These are phyloP conservation scores for Ramularia collo-cygni DNA, from an alignment of 2,329 filamentous ascomycete species.

Conservation along the genomic window DNA sequence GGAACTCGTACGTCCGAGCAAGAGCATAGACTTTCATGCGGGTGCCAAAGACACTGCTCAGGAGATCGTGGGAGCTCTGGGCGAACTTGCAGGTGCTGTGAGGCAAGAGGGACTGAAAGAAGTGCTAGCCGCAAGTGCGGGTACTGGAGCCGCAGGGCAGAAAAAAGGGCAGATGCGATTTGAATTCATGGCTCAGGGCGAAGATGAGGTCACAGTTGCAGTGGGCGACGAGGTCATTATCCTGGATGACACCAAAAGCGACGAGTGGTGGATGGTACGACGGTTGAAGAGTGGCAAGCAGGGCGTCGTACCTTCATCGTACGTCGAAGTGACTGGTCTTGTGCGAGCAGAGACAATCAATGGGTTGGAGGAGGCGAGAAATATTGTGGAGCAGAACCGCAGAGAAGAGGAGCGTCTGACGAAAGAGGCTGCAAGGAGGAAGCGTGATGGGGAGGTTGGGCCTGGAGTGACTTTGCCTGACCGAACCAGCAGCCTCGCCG, in stretches of 20 bases:
- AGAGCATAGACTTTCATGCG: conserved; percentile 93
- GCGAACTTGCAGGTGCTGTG: conserved; percentile 80
- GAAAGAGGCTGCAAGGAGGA: conserved; percentile 67
- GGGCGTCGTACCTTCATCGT: conserved; percentile 93
- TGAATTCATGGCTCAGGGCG: conserved; percentile 93
- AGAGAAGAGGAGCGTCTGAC: conserved; percentile 77
- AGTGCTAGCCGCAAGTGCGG: conserved; percentile 72
- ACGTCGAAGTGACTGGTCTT: conserved; percentile 78
- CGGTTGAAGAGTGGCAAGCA: conserved; percentile 87
- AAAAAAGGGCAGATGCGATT: conserved; percentile 86
- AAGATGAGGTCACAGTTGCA: conserved; percentile 90
- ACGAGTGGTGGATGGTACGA: conserved; percentile 97
- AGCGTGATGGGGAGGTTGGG: conserved; percentile 55
- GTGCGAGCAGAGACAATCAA: conserved; percentile 44
- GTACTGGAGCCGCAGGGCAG: conserved; percentile 49
- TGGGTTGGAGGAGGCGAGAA: conserved; percentile 55
- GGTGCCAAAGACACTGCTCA: conserved; percentile 94
- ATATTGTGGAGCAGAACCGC: conserved; percentile 68
- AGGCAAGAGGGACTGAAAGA: conserved; percentile 78
- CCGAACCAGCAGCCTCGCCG: conserved; percentile 70
- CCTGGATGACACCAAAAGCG: conserved; percentile 82
- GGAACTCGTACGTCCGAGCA: conserved; percentile 84
- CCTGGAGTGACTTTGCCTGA: conserved; percentile 63
- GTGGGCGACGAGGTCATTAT: conserved; percentile 86
- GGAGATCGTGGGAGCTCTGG: conserved; percentile 81